Percentiles rank a stretch among this genome's conserved stretches.
Evolutionary conservation across 2,329 filamentous ascomycete species (phyloP).

Genomic region (Sarocladiaceae sp.): DNA sequence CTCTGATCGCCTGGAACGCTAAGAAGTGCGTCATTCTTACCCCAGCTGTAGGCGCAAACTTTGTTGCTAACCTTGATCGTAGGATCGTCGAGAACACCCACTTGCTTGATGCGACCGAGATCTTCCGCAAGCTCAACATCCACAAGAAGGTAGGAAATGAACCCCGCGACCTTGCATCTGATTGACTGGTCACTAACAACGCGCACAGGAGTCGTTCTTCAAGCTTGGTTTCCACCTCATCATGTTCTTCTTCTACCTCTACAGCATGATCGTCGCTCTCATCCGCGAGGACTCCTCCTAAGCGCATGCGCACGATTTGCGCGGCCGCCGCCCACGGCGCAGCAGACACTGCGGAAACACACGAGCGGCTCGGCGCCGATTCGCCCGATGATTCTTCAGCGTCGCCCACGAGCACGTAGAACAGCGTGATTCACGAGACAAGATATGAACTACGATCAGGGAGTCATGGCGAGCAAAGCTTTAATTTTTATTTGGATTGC

Average conservation of each 20-base stretch:
- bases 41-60: background rate
- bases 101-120: slow-evolving; percentile 94
- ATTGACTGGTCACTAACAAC: background rate
- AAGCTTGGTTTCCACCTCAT: slow-evolving; percentile 97
- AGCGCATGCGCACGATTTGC: slow-evolving; percentile 20
- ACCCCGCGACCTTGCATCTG: background rate
- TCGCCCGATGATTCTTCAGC: no score
- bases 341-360: background rate
- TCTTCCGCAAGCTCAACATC: slow-evolving; percentile 97
- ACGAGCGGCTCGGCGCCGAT: no score
- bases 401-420: background rate
- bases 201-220: slow-evolving; percentile 84
- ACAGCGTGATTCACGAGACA: background rate
- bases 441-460: background rate
- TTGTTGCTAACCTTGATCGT: background rate
- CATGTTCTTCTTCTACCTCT: slow-evolving; percentile 99
- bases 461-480: slow-evolving; percentile 1
- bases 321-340: background rate
- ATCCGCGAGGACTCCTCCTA: slow-evolving; percentile 92
- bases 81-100: slow-evolving; percentile 98
- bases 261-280: slow-evolving; percentile 96
- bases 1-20: slow-evolving; percentile 84
- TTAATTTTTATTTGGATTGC: slow-evolving; percentile 6
- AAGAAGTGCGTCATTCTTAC: slow-evolving; percentile 74
- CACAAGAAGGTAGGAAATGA: slow-evolving; percentile 78